Percentiles rank a stretch among this genome's conserved stretches.
Conservation (phyloP, 2,329 filamentous ascomycete genomes). For the Pseudocercospora ulei region DNA sequence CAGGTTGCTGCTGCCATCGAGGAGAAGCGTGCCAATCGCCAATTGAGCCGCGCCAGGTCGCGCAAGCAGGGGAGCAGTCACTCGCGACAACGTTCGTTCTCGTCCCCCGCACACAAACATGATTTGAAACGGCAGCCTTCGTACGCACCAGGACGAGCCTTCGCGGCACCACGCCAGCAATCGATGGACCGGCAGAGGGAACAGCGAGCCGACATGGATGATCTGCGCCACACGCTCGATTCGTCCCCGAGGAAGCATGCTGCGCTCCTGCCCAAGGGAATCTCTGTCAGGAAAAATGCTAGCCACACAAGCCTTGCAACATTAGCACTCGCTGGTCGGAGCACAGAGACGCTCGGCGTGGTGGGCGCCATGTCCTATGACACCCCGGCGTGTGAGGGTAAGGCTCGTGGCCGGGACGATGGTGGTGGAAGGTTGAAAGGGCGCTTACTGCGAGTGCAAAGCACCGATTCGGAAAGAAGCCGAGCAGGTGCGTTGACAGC, state of each 20-base stretch:
- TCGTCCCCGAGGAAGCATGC: slow-evolving; percentile 39
- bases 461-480: slow-evolving; percentile 26
- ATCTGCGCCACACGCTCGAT: slow-evolving; percentile 38
- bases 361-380: slow-evolving; percentile 24
- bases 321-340: slow-evolving; percentile 20
- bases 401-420: slow-evolving; percentile 1
- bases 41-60: slow-evolving; percentile 14
- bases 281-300: slow-evolving; percentile 22
- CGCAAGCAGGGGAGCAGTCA: slow-evolving; percentile 9
- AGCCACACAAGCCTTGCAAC: slow-evolving; percentile 26
- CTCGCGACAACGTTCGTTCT: slow-evolving; percentile 24
- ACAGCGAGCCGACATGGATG: slow-evolving; percentile 37
- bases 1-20: slow-evolving; percentile 49
- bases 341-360: slow-evolving; percentile 19
- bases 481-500: slow-evolving; percentile 16
- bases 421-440: slow-evolving; percentile 20
- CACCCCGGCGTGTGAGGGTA: slow-evolving; percentile 20
- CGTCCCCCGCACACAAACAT: slow-evolving; percentile 22
- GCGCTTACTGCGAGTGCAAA: slow-evolving; percentile 26
- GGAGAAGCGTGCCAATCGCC: slow-evolving; percentile 36
- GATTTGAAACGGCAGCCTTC: slow-evolving; percentile 34
- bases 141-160: slow-evolving; percentile 44
- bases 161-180: slow-evolving; percentile 45
- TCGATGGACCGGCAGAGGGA: slow-evolving; percentile 42
- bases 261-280: slow-evolving; percentile 15